phyloP scores from a whole-genome alignment of 371 early-diverging fungal genomes.

The Mucor sp. region DNA sequence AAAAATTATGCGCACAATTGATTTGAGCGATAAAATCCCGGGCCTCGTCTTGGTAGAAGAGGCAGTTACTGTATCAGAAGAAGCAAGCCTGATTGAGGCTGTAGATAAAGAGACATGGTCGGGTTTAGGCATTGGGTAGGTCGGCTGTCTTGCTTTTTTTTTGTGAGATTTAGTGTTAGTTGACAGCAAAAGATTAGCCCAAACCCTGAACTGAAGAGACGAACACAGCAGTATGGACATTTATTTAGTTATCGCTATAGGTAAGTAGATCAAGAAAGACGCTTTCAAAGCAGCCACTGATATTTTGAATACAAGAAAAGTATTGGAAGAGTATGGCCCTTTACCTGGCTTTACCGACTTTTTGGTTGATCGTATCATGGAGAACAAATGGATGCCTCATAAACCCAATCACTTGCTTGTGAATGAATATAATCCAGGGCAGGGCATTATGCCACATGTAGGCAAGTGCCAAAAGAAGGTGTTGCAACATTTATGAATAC shows the following conservation, averaged over 20 bases:
- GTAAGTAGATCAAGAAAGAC: conserved; percentile 26
- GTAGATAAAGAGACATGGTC: conserved; percentile 37
- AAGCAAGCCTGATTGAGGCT: conserved; percentile 17
- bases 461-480: conserved; percentile 30
- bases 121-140: conserved; percentile 49
- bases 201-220: conserved; percentile 74
- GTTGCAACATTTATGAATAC: not conserved
- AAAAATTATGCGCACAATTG: conserved; percentile 19
- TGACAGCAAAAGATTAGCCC: conserved; percentile 37
- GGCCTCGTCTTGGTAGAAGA: conserved; percentile 38
- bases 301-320: conserved; percentile 36
- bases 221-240: conserved; percentile 78
- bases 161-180: not conserved
- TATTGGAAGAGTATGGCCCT: conserved; percentile 57
- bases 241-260: conserved; percentile 70
- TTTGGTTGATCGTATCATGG: conserved; percentile 50
- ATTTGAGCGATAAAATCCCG: conserved; percentile 25
- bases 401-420: conserved; percentile 66
- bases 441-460: conserved; percentile 66
- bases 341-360: conserved; percentile 52
- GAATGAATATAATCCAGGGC: conserved; percentile 75
- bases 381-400: conserved; percentile 35
- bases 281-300: not conserved
- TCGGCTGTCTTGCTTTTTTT: not conserved
- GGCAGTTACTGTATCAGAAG: conserved; percentile 41